A percentile compares a stretch with the other conserved stretches of the same genome.
These are phyloP conservation scores for Gossypium trilobum DNA, from an alignment of 441 rosid species.

Conservation along the genomic window DNA sequence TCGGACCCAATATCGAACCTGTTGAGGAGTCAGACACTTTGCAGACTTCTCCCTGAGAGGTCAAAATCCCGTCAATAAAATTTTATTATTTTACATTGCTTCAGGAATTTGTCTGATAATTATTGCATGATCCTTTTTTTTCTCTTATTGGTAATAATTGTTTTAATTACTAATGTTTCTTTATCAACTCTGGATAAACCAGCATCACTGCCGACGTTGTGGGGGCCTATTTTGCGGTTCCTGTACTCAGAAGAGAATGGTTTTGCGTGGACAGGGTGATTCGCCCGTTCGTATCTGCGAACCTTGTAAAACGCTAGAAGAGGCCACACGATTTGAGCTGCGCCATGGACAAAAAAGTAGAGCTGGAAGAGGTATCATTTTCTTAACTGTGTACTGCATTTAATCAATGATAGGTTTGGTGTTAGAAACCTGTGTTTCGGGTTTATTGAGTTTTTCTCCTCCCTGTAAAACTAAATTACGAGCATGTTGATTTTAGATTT, in stretches of 20 bases:
- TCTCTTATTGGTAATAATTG: not conserved
- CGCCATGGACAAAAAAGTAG: constrained; percentile 55
- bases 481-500: not conserved
- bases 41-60: too few species aligned
- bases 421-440: not conserved
- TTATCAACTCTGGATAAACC: constrained; percentile 17
- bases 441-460: not conserved
- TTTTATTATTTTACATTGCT: too few species aligned
- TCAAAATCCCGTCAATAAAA: too few species aligned
- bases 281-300: constrained; percentile 82
- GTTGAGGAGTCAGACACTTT: too few species aligned
- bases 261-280: constrained; percentile 84
- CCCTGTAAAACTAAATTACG: not conserved
- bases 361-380: constrained; percentile 41
- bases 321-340: constrained; percentile 86
- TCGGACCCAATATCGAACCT: too few species aligned
- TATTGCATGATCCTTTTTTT: not conserved
- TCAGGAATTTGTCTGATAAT: too few species aligned
- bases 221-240: constrained; percentile 75
- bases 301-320: constrained; percentile 81
- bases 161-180: not conserved
- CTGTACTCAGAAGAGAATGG: constrained; percentile 73
- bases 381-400: not conserved
- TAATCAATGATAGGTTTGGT: not conserved
- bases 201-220: constrained; percentile 95